phyloP scores from a whole-genome alignment of 169 alveolate genomes.

The Cyclospora cayetanensis region DNA sequence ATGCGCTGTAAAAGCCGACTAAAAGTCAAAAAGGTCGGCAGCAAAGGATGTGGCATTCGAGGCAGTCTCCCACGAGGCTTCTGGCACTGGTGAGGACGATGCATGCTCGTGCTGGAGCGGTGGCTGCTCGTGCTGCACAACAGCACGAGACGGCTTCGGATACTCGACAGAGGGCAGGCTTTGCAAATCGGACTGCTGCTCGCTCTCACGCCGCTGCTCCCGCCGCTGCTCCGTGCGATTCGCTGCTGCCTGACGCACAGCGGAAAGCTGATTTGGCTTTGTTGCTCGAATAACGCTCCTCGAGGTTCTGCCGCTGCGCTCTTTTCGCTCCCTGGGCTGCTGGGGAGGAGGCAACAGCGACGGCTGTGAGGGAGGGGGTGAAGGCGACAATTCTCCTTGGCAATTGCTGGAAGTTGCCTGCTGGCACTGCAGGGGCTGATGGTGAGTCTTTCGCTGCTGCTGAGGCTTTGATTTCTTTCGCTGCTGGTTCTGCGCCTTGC shows the following conservation, averaged over 20 bases:
- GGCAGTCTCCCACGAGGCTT: not conserved
- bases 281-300: not conserved
- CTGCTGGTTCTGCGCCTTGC: not conserved
- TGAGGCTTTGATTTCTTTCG: not conserved
- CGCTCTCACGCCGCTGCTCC: not conserved
- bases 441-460: not conserved
- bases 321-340: not conserved
- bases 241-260: too few species aligned
- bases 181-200: not conserved
- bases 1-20: not conserved
- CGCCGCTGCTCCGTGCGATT: not conserved
- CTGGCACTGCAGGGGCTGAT: not conserved
- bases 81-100: not conserved
- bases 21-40: not conserved
- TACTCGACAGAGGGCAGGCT: constrained; percentile 30
- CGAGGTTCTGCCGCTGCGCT: not conserved
- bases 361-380: too few species aligned
- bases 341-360: not conserved
- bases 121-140: not conserved
- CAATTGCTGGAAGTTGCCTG: too few species aligned
- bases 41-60: constrained; percentile 6
- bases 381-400: too few species aligned
- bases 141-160: not conserved
- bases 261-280: not conserved
- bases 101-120: not conserved